phyloP scores from a whole-genome alignment of 169 alveolate species.

The Amoebophrya sp. region DNA sequence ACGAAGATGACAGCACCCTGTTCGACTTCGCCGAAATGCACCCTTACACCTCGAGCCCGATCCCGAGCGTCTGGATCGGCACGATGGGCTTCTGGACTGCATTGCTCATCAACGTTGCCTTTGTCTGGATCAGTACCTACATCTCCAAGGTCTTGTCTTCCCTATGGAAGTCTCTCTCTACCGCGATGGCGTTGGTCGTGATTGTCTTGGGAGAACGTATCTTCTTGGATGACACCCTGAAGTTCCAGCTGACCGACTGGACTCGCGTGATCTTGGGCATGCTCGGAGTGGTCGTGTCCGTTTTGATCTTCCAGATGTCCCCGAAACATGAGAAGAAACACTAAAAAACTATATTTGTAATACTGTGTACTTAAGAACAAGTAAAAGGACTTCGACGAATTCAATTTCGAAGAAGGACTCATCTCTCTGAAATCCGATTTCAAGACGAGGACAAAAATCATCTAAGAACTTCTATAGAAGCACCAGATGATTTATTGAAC shows the following conservation, averaged over 20 bases:
- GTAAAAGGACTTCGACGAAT: too few species aligned
- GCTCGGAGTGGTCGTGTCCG: not conserved
- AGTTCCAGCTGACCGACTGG: not conserved
- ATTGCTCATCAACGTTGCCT: not conserved
- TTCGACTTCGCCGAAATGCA: too few species aligned
- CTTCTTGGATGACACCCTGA: not conserved
- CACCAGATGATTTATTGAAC: too few species aligned
- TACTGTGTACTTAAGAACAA: too few species aligned
- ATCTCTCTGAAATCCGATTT: too few species aligned
- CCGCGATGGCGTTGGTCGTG: not conserved
- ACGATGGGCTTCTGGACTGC: not conserved
- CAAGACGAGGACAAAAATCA: too few species aligned
- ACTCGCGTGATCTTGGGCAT: not conserved
- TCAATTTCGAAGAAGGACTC: too few species aligned
- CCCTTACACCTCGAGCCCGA: not conserved
- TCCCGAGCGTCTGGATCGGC: not conserved
- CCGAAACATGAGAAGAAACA: constrained; percentile 13
- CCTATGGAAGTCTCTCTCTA: not conserved
- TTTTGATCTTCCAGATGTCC: constrained; percentile 17
- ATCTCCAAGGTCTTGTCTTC: not conserved
- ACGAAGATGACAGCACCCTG: too few species aligned
- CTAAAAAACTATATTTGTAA: not conserved
- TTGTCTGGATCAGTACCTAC: not conserved
- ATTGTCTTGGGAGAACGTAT: not conserved
- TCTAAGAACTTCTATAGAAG: too few species aligned